Base-by-base conservation (phyloP, 2,329 filamentous ascomycete genomes). In the Fusarium concolor region DNA sequence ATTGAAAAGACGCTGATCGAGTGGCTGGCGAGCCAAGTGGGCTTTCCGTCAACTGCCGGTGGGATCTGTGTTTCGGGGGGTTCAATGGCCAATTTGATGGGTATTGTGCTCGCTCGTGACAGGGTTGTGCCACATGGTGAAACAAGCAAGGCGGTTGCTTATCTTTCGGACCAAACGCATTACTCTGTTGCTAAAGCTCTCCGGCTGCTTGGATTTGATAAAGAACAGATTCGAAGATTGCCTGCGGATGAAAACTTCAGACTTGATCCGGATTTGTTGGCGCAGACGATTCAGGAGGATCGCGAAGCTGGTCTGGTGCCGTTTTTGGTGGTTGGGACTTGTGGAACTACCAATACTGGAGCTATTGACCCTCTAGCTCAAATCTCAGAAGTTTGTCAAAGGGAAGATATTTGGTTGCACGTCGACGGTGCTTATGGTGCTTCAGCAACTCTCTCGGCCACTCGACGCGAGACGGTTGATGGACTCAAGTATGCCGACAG, bases 31-130 rank as follows among this genome's bases (percentile, higher is more conserved):
- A 42, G 49, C 2, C 46, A 45, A 14, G 62, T 66, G 8, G 71
- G 71, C 0, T 65, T 74, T 5, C 67, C 65, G 0, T 28, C 44
- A 1, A 71, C 67, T 41, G 55, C 70, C 5, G 72, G 72, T 1
- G 68, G 73, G 1, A 46, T 74, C 12, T 73, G 59, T 26, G 71
- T 75, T 10, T 75, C 72, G 2, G 73, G 71, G 3, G 73, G 71
- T 6, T 71, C 70, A n/a, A 72, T 75, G 60, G 73, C 68, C 20
- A 75, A 75, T 39, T 18, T 75, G 31, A 68, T 70, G 54, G 73
- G 62, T 1, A 64, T 75, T 17, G 57, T 72, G 3, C 41, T 71
- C 3, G 68, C 73, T 2, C 63, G 71, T 0, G 71, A 75, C 42
- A 55, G 53, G 0, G 55, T 49, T 24, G 50, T 75, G 3, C 58